These are phyloP conservation scores for Penicillium ucsense DNA, from an alignment of 495 filamentous ascomycete genomes.

Conservation along the genomic window DNA sequence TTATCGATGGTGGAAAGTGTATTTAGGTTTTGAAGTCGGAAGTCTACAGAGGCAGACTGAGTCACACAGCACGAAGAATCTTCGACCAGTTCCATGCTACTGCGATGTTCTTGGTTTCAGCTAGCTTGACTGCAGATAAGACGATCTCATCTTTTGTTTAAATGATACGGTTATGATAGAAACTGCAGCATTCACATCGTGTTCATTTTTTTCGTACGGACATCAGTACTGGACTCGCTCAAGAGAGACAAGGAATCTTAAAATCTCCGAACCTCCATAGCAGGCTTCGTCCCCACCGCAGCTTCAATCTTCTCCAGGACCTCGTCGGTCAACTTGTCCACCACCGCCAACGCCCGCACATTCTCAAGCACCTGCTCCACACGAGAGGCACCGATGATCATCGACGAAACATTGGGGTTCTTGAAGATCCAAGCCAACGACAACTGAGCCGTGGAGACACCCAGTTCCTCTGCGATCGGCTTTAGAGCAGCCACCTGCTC, in stretches of 20 bases:
- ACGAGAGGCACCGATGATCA: conserved; percentile 68
- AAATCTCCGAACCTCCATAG: conserved; percentile 13
- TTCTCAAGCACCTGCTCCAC: conserved; percentile 67
- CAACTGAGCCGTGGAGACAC: conserved; percentile 53
- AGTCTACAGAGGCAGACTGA: background rate
- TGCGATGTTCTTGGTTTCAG: too few species aligned
- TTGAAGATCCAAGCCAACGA: conserved; percentile 73
- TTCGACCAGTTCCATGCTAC: too few species aligned
- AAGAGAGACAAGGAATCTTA: conserved; percentile 1
- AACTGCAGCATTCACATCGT: too few species aligned
- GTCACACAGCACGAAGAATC: background rate
- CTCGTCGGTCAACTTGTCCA: conserved; percentile 55
- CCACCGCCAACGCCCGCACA: conserved; percentile 48
- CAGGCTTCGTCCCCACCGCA: conserved; percentile 55
- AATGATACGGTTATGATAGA: too few species aligned
- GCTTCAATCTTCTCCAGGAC: conserved; percentile 62
- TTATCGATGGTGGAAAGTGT: conserved; percentile 30
- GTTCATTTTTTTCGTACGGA: too few species aligned
- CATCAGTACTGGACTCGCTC: too few species aligned
- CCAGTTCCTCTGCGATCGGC: conserved; percentile 59
- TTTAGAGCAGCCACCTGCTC: conserved; percentile 31
- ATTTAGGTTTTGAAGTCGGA: conserved; percentile 10
- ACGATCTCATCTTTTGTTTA: too few species aligned
- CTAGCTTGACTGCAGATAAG: too few species aligned
- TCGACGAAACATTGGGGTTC: conserved; percentile 63